phyloP scores from a whole-genome alignment of 768 basidiomycete species.

The Pleurotus djamor region DNA sequence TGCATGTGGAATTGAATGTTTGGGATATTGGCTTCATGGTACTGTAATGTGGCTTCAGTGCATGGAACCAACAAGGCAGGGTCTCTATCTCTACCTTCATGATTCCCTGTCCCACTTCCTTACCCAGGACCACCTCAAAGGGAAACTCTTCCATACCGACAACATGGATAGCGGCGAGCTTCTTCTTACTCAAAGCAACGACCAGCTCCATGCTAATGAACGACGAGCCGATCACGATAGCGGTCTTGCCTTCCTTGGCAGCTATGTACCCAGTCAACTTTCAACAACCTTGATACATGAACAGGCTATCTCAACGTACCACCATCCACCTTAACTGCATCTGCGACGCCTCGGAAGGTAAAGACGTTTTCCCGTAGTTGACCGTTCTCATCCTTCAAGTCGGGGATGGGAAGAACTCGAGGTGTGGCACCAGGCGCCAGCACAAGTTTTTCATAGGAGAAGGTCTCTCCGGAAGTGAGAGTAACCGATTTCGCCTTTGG shows the following conservation, averaged over 20 bases:
- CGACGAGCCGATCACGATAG: slow-evolving; percentile 84
- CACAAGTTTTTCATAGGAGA: slow-evolving; percentile 76
- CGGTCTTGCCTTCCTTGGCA: slow-evolving; percentile 67
- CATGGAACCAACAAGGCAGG: not conserved
- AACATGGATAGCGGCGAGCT: slow-evolving; percentile 79
- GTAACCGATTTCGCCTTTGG: slow-evolving; percentile 58
- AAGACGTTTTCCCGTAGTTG: slow-evolving; percentile 73
- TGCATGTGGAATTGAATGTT: slow-evolving; percentile 83
- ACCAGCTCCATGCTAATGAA: slow-evolving; percentile 96
- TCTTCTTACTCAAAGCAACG: slow-evolving; percentile 66
- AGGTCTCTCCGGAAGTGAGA: slow-evolving; percentile 50
- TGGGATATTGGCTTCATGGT: slow-evolving; percentile 55
- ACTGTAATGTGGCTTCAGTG: slow-evolving; percentile 33
- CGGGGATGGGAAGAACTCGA: slow-evolving; percentile 62
- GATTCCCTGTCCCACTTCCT: slow-evolving; percentile 73
- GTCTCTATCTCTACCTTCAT: slow-evolving; percentile 69
- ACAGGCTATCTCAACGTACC: slow-evolving; percentile 34
- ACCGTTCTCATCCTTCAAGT: slow-evolving; percentile 38
- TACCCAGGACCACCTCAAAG: slow-evolving; percentile 80
- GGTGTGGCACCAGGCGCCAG: slow-evolving; percentile 78
- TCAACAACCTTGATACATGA: slow-evolving; percentile 56
- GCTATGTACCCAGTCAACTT: slow-evolving; percentile 47
- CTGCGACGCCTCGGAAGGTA: slow-evolving; percentile 68
- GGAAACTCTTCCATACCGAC: slow-evolving; percentile 83
- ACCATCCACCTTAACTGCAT: slow-evolving; percentile 69